Conservation (phyloP, 208 protist species). For the Trypanosoma vivax region DNA sequence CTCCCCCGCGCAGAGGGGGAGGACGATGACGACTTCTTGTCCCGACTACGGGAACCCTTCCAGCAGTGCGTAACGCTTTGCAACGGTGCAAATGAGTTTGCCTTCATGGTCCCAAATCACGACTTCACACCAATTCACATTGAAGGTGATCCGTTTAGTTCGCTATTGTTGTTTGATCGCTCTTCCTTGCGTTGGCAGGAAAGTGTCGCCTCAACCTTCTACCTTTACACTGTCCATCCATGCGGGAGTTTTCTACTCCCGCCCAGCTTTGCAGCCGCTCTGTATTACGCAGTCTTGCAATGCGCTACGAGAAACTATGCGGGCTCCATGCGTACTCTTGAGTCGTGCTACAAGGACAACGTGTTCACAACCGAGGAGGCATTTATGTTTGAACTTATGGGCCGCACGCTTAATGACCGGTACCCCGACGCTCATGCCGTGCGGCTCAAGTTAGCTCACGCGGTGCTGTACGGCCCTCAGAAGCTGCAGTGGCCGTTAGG, state of each 20-base stretch:
- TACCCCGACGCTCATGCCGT: constrained; percentile 82
- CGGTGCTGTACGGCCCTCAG: constrained; percentile 70
- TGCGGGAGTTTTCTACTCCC: constrained; percentile 83
- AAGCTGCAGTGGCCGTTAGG: constrained; percentile 61
- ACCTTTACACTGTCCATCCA: constrained; percentile 84
- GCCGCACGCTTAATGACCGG: constrained; percentile 45
- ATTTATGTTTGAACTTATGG: constrained; percentile 63
- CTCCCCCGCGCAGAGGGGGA: neutral
- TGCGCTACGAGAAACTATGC: constrained; percentile 84
- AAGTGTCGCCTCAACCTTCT: constrained; percentile 77
- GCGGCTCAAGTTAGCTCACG: constrained; percentile 82
- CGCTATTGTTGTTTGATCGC: constrained; percentile 62
- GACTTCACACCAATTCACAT: constrained; percentile 48
- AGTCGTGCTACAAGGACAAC: constrained; percentile 73
- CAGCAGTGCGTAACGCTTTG: constrained; percentile 59
- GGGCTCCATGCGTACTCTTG: constrained; percentile 65
- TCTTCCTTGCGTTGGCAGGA: constrained; percentile 67
- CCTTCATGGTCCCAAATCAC: constrained; percentile 71
- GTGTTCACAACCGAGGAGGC: constrained; percentile 47
- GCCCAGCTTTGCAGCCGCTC: constrained; percentile 77
- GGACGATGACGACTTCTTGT: constrained; percentile 15
- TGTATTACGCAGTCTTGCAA: constrained; percentile 91
- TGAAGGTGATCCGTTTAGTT: constrained; percentile 44
- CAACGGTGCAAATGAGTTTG: constrained; percentile 53
- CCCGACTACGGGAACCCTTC: constrained; percentile 34